Percentiles rank a stretch among this genome's conserved stretches.
phyloP scores from a whole-genome alignment of 2,329 filamentous ascomycete species.

The Juglanconis oblonga region DNA sequence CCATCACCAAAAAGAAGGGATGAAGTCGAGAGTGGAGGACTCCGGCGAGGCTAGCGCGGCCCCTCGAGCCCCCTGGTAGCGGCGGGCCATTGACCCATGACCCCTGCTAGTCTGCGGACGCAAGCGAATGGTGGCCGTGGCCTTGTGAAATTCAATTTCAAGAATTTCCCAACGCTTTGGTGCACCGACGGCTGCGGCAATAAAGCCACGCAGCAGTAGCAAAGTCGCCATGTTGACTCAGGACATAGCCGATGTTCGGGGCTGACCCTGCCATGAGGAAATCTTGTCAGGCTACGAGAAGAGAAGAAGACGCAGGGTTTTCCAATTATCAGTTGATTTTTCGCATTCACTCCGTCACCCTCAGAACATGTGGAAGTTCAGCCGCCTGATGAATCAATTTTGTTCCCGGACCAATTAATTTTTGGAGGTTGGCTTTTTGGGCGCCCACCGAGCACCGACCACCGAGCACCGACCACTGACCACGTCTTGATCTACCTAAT shows the following conservation, averaged over 20 bases:
- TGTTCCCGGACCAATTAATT: too few relatives aligned
- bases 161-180: not conserved
- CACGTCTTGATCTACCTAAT: too few relatives aligned
- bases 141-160: not conserved
- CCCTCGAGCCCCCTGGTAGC: not conserved
- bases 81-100: not conserved
- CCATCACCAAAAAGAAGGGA: constrained; percentile 1
- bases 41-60: constrained; percentile 1
- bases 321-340: not conserved
- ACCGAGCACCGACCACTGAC: too few relatives aligned
- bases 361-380: not conserved
- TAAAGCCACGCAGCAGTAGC: not conserved
- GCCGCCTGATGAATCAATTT: not conserved
- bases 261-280: too few relatives aligned
- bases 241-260: not conserved
- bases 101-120: not conserved
- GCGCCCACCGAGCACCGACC: too few relatives aligned
- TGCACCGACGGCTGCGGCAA: not conserved
- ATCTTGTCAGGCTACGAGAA: not conserved
- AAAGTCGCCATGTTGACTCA: not conserved
- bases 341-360: not conserved
- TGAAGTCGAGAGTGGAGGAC: constrained; percentile 18
- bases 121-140: not conserved
- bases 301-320: not conserved
- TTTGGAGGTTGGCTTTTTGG: too few relatives aligned